phyloP scores from a whole-genome alignment of 805 yeast species.

The Metschnikowia chrysomelidarum region DNA sequence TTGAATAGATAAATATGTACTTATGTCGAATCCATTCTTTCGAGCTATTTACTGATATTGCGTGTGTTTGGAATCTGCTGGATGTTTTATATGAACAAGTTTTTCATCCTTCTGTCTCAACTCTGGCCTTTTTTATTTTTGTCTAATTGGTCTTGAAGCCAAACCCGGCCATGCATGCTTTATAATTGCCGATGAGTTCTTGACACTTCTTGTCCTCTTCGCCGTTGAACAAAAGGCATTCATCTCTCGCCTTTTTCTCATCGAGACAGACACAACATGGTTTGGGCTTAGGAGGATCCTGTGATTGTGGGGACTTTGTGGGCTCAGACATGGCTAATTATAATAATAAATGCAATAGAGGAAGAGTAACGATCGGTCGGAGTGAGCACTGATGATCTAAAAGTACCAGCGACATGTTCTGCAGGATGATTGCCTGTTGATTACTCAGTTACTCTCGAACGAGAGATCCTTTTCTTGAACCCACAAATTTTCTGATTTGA shows the following conservation, averaged over 20 bases:
- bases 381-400: too few species aligned
- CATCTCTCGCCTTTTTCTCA: constrained; percentile 79
- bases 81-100: constrained; percentile 4
- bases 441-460: too few species aligned
- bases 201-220: constrained; percentile 82
- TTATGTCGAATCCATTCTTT: too few species aligned
- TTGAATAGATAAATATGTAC: constrained; percentile 2
- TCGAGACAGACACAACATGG: constrained; percentile 96
- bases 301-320: background rate
- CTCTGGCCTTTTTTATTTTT: background rate
- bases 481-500: too few species aligned
- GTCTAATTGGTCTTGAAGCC: constrained; percentile 59
- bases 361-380: too few species aligned
- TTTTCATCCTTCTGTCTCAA: background rate
- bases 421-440: too few species aligned
- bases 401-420: too few species aligned
- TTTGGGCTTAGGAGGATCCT: constrained; percentile 60
- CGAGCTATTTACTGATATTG: constrained; percentile 1
- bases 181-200: constrained; percentile 67
- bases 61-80: constrained; percentile 3
- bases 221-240: constrained; percentile 80
- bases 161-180: constrained; percentile 85
- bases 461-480: too few species aligned
- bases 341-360: background rate
- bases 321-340: constrained; percentile 3